Evolutionary conservation across 1,284 basidiomycete species (phyloP), one percentile per base, ranked within the genome.

Genomic region (Apiotrichum brassicae): DNA sequence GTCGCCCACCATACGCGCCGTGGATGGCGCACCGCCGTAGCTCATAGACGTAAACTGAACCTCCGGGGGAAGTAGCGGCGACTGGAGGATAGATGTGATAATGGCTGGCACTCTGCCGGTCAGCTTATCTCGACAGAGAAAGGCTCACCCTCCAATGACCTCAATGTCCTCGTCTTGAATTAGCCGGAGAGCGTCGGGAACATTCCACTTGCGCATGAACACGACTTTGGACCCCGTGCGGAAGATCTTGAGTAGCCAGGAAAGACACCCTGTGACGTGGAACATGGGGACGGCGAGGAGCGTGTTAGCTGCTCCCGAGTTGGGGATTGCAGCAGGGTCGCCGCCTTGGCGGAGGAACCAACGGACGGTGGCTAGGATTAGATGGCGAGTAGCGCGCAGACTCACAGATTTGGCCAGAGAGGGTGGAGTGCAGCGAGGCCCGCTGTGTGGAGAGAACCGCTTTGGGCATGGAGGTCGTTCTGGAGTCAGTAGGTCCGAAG

Each of bases 11-110:
- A 69, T 57, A 20, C 64, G 50, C 25, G 57, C 61, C 33, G 64
- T 59, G 0, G 68, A 61, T 4, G 69, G 66, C 4, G 69, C 69
- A 18, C 69, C 69, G n/a, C 69, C 69, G 37, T 70, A 71, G 39
- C 64, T 63, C 20, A 71, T 57, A 1, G 59, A 61, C 19, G 65
- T 63, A 44, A 69, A 47, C 19, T 47, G 35, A 18, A 33, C 20
- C 36, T 52, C 48, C 18, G 23, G 35, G 13, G 53, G 53, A 19
- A 54, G 34, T 18, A 36, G 28, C 1, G 48, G 48, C 2, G 48
- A 50, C 38, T 54, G 53, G 37, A 41, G 34, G 18, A 54, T 46
- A 11, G 66, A 65, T 34, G 56, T 55, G 1, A 63, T 63, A 22
- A 71, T 62, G 2, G 69, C 60, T 11, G 69, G 69, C 1, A 71